Conservation (phyloP, 371 early-diverging fungal species). For the Lichtheimia hyalospora region DNA sequence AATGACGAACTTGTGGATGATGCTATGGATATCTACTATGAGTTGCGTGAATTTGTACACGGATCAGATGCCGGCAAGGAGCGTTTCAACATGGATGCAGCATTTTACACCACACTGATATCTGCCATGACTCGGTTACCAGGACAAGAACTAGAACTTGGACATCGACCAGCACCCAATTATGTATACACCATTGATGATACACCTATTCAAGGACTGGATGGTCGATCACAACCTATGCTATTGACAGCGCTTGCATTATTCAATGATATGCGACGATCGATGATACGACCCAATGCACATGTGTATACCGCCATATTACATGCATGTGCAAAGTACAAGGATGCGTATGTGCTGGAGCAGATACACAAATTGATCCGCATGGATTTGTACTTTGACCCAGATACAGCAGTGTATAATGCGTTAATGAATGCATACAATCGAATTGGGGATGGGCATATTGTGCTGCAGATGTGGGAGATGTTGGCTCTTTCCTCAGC, state of each 20-base stretch:
- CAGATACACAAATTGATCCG: conserved; percentile 41
- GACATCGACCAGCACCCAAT: conserved; percentile 8
- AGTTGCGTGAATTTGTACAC: conserved; percentile 32
- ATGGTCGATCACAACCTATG: conserved; percentile 26
- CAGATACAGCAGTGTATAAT: conserved; percentile 32
- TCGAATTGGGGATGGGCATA: conserved; percentile 21
- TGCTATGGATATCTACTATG: conserved; percentile 48
- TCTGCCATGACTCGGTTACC: conserved; percentile 19
- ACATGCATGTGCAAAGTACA: conserved; percentile 28
- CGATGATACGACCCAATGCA: conserved; percentile 35
- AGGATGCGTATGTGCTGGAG: conserved; percentile 31
- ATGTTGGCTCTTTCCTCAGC: conserved; percentile 14
- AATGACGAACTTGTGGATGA: conserved; percentile 32
- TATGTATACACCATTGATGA: conserved; percentile 32
- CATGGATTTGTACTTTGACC: conserved; percentile 47
- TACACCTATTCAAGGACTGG: conserved; percentile 14
- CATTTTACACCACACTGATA: conserved; percentile 25
- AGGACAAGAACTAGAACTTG: not conserved
- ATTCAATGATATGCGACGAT: conserved; percentile 47
- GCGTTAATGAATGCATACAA: conserved; percentile 44
- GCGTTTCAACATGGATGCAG: conserved; percentile 19
- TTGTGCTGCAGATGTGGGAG: conserved; percentile 43
- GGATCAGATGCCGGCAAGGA: conserved; percentile 9
- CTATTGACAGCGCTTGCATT: conserved; percentile 32
- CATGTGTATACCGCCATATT: conserved; percentile 37